Base-by-base conservation (phyloP, 2,329 filamentous ascomycete species). In the Aureobasidium sp. region DNA sequence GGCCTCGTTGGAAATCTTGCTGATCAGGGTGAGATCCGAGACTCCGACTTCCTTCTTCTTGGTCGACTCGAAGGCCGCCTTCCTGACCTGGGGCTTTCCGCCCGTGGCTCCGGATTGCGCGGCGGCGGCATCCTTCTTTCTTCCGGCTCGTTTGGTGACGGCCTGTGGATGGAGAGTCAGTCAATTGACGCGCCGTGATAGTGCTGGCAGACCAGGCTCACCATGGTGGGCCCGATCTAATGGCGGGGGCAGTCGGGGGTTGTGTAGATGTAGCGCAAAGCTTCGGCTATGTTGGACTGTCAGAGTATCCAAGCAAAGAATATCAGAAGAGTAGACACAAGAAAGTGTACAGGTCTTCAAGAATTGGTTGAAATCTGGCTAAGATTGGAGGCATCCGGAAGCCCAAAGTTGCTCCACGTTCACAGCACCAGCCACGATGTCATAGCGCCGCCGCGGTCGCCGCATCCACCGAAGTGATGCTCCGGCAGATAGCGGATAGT, bases 21-120 rank as follows among this genome's bases (percentile, higher is more conserved):
- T 97, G 73, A 99, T 88, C 70, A 99, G 81, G 4, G 94, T 99
- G 74, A 99, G 83, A 81, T 99, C 94, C 61, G 94, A 97, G 60
- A 99, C 94, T 67, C 94, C 94, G 69, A 99, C 94, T 77, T 99
- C 92, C 84, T 96, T 97, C 86, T 97, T 99, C 83, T 97, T 97
- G 67, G 87, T 90, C 64, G 86, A 90, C 75, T 99, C 94, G 77
- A 95, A 99, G 64, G 90, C 90, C 66, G 94, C 94, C 79, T 97
- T 97, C 78, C 92, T 93, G 68, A 96, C 90, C 76, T 90, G 90
- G 65, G 85, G 78, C 69, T 81, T 79, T 63, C 80, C 79, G 48
- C 75, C 76, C 42, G 66, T 75, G 70, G 67, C 76, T 71, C 63
- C 62, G 48, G 69, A 64, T 45, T 68, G 68, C 72, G 76, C 73